These are phyloP conservation scores for Bryoerythrophyllum caledonicum DNA, from an alignment of 225 moss, liverwort and hornwort genomes.

Conservation along the genomic window DNA sequence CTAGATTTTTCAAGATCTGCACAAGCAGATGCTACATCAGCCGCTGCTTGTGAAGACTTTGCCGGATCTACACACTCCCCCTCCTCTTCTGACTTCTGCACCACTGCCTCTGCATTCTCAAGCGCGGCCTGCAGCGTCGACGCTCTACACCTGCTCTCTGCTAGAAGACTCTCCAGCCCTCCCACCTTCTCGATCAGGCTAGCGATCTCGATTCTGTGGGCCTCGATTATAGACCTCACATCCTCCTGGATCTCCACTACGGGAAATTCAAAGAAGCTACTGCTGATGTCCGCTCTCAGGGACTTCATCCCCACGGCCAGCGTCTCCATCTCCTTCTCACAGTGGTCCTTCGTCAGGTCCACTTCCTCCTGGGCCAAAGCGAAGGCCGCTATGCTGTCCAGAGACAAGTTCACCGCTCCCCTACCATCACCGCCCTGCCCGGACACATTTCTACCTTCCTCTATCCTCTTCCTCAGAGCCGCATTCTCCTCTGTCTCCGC, in stretches of 20 bases:
- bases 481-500: conserved; percentile 32
- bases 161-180: conserved; percentile 37
- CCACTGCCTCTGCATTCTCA: conserved; percentile 30
- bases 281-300: conserved; percentile 46
- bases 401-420: conserved; percentile 39
- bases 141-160: conserved; percentile 27
- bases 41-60: conserved; percentile 35
- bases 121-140: conserved; percentile 37
- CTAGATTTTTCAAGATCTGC: conserved; percentile 43
- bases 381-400: conserved; percentile 52
- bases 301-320: conserved; percentile 48
- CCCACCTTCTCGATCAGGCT: conserved; percentile 32
- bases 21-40: conserved; percentile 44
- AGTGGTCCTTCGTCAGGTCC: conserved; percentile 40
- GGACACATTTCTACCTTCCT: background rate
- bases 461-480: conserved; percentile 22
- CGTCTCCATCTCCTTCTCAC: conserved; percentile 56
- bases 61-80: conserved; percentile 23
- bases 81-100: conserved; percentile 23
- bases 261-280: conserved; percentile 55
- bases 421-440: background rate
- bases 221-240: conserved; percentile 41
- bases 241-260: conserved; percentile 50
- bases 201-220: conserved; percentile 38
- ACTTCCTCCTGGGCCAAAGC: conserved; percentile 58